Conservation (phyloP, 345 rosid species). For the Citrus australasica region DNA sequence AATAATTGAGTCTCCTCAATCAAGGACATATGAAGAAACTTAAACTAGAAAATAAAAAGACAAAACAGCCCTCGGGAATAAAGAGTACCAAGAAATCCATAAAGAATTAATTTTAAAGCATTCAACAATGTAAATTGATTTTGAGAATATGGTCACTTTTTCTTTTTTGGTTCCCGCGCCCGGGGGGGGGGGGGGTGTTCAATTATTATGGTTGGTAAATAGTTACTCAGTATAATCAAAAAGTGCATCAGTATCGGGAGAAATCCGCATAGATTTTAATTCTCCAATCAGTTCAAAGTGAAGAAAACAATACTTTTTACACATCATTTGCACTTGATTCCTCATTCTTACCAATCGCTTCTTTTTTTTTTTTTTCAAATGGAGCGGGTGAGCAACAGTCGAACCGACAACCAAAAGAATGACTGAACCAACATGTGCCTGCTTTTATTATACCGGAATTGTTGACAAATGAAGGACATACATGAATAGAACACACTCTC, state of each 20-base stretch:
- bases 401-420: neutral
- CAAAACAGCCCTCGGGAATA: neutral
- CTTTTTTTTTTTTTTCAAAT: neutral
- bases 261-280: neutral
- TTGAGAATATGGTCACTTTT: neutral
- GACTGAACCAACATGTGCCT: neutral
- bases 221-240: neutral
- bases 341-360: neutral
- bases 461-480: neutral
- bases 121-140: neutral
- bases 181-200: no score
- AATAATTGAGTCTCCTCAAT: neutral
- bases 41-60: neutral
- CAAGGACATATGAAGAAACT: neutral
- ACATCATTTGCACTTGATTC: conserved; percentile 8
- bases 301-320: neutral
- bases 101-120: neutral
- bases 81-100: neutral
- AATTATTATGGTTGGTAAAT: neutral
- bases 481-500: neutral
- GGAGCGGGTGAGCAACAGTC: neutral
- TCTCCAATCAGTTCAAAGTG: conserved; percentile 18
- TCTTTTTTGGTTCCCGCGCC: no score
- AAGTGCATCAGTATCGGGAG: neutral
- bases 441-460: neutral